Base-by-base conservation (phyloP, 305 asterid species). In the Solanum chacoense region DNA sequence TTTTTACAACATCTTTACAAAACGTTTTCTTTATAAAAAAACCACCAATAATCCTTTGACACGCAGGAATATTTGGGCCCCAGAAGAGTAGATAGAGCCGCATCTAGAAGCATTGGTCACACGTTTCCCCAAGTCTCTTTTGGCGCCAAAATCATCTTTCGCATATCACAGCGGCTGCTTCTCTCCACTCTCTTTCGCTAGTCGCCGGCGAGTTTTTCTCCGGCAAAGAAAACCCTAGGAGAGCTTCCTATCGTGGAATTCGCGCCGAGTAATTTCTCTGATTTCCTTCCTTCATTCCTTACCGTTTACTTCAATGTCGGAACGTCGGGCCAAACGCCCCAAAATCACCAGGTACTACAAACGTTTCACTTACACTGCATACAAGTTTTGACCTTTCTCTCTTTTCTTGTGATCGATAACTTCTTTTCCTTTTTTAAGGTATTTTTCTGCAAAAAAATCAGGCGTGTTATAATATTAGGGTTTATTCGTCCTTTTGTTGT, bases 321-420 rank as follows among this genome's bases (percentile, higher is more conserved):
- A 85, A 55, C 89, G 79, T 22, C 74, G 72, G 72, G 34, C 90
- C 50, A 90, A 90, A 73, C 89, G 91, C 71, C 79, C 90, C 75
- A 90, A 90, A 85, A 50, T 88, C 65, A 65, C 84, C 85, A 90
- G 91, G 91, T 90, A 29, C 37, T 80, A 42, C 36, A 38, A 55
- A 28, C 22, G n/a, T 42, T 28, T 40, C 69, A 80, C 36, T 80
- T 16, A 42, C 59, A 34, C 59, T 2, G 16, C 50, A 3, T 59
- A 85, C 20, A 32, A 20, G 8, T 26, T 55, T 38, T 55, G 40
- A 24, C 0, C n/a, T 4, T 65, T 11, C 20, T 55, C 78, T 28
- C 35, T 32, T 55, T 69, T 36, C 24, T 8, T 81, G 35, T 38
- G 13, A 11, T 63, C 73, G 8, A 26, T 42, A 16, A 42, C 13